These are phyloP conservation scores for Myxozyma vanderwaltii DNA, from an alignment of 805 yeast genomes.

Conservation along the genomic window DNA sequence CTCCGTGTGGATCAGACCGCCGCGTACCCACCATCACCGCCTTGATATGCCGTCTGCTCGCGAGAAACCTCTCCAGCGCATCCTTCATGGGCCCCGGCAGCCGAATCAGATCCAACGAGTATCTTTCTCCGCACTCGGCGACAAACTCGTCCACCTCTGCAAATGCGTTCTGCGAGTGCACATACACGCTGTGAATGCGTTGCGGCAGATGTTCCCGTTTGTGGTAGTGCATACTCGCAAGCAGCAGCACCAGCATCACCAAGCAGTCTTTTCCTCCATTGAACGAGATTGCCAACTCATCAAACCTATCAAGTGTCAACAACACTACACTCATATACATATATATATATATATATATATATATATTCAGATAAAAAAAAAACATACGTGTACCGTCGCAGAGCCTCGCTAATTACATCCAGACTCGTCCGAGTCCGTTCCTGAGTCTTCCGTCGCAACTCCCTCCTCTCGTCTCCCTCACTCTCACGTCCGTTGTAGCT, in stretches of 20 bases:
- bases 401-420: constrained; percentile 39
- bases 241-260: constrained; percentile 75
- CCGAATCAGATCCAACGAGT: constrained; percentile 54
- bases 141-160: constrained; percentile 71
- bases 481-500: neutral
- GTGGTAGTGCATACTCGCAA: constrained; percentile 54
- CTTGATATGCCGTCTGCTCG: constrained; percentile 54
- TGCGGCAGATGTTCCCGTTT: constrained; percentile 29
- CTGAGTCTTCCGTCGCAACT: constrained; percentile 29
- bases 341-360: neutral
- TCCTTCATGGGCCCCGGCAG: constrained; percentile 53
- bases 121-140: constrained; percentile 52
- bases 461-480: constrained; percentile 9
- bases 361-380: no score
- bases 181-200: constrained; percentile 64
- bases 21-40: constrained; percentile 88
- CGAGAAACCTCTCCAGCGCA: constrained; percentile 69
- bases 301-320: constrained; percentile 27
- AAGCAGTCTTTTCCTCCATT: constrained; percentile 98
- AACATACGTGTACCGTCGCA: constrained; percentile 35
- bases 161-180: constrained; percentile 74
- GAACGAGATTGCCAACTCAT: constrained; percentile 75
- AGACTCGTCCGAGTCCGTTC: constrained; percentile 37
- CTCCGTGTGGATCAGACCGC: constrained; percentile 83
- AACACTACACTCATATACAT: neutral